Conservation (phyloP, 2,329 filamentous ascomycete genomes). For the Colletotrichum sp. region DNA sequence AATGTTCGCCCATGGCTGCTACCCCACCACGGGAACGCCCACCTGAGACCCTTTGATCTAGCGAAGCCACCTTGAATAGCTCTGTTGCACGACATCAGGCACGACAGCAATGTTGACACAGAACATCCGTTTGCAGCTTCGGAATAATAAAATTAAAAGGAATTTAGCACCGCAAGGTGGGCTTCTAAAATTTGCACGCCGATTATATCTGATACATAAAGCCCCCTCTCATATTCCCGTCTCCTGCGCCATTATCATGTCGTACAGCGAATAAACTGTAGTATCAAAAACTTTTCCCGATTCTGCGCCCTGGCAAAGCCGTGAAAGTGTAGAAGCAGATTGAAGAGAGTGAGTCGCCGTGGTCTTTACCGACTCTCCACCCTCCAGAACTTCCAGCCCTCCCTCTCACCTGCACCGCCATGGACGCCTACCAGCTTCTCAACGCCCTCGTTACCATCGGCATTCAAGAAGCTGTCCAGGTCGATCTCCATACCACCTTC, state of each 20-base stretch:
- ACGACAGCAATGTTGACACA: background rate
- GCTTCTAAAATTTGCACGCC: constrained; percentile 1
- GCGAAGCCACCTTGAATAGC: background rate
- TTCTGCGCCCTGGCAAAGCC: background rate
- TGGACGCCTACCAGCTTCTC: constrained; percentile 86
- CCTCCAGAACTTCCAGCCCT: constrained; percentile 89
- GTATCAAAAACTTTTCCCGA: background rate
- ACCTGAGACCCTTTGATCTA: background rate
- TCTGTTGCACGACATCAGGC: background rate
- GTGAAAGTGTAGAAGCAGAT: background rate
- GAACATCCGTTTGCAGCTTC: background rate
- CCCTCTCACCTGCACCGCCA: constrained; percentile 69
- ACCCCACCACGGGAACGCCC: constrained; percentile 10
- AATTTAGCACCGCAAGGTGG: background rate
- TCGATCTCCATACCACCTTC: constrained; percentile 93
- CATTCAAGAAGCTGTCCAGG: constrained; percentile 81
- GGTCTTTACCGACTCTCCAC: constrained; percentile 50
- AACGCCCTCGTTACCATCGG: constrained; percentile 80
- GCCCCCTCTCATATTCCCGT: background rate
- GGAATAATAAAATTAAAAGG: background rate
- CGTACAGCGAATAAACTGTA: constrained; percentile 2
- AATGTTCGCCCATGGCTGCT: constrained; percentile 4
- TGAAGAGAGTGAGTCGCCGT: background rate
- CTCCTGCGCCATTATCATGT: constrained; percentile 10
- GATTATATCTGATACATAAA: constrained; percentile 2